Evolutionary conservation across 805 yeast genomes (phyloP).

Genomic region (Zygoascus flipseniorum): DNA sequence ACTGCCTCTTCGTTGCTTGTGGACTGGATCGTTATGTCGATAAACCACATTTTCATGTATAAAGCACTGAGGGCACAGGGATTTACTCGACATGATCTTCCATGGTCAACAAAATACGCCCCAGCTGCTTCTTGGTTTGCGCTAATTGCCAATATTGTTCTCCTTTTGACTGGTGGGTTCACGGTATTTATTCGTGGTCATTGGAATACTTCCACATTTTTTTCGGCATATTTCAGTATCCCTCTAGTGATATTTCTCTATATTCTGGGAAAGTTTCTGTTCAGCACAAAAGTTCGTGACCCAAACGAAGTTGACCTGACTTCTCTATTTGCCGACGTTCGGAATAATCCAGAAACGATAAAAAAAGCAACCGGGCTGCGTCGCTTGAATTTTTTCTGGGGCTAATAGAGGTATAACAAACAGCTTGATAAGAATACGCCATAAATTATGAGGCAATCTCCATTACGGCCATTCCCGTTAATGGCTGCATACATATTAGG

Average conservation of each 20-base stretch:
- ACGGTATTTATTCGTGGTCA: constrained; percentile 52
- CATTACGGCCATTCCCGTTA: too few species aligned
- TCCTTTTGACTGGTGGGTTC: constrained; percentile 58
- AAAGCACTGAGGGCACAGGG: constrained; percentile 32
- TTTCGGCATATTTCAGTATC: constrained; percentile 61
- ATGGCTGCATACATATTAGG: too few species aligned
- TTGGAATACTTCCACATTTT: constrained; percentile 51
- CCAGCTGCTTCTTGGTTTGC: constrained; percentile 26
- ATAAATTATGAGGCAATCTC: too few species aligned
- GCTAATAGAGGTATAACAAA: neutral
- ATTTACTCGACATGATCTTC: constrained; percentile 36
- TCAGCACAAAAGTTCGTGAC: constrained; percentile 9
- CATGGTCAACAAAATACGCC: constrained; percentile 33
- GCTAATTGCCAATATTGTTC: constrained; percentile 15
- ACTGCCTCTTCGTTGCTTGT: constrained; percentile 39
- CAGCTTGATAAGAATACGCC: too few species aligned
- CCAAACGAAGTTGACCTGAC: constrained; percentile 13
- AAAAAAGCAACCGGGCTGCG: neutral
- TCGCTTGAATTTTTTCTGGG: neutral
- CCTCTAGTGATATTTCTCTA: constrained; percentile 42
- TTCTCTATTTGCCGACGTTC: constrained; percentile 1
- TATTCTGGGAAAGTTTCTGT: constrained; percentile 33
- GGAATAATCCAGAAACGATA: constrained; percentile 3
- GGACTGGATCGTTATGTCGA: constrained; percentile 46
- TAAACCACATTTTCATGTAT: constrained; percentile 43